A percentile compares a stretch with the other conserved stretches of the same genome.
phyloP scores from a whole-genome alignment of 2,329 filamentous ascomycete genomes.

The Phialophora macrospora region DNA sequence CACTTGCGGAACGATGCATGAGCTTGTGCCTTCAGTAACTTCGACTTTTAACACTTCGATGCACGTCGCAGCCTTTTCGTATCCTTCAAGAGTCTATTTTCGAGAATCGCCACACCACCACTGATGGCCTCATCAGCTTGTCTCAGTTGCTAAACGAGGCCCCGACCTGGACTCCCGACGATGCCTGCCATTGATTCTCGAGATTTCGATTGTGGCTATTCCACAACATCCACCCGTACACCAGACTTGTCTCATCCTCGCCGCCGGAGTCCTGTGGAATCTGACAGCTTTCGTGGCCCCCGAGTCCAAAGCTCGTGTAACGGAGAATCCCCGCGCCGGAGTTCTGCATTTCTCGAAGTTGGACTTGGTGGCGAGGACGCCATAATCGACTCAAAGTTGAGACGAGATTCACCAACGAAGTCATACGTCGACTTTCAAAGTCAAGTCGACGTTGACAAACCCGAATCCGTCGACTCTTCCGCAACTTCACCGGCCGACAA shows the following conservation, averaged over 20 bases:
- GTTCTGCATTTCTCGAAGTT: slow-evolving; percentile 38
- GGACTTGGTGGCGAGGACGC: slow-evolving; percentile 36
- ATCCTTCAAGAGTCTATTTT: slow-evolving; percentile 8
- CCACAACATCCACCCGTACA: slow-evolving; percentile 22
- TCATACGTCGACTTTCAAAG: slow-evolving; percentile 35
- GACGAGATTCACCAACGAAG: slow-evolving; percentile 27
- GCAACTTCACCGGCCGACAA: slow-evolving; percentile 7
- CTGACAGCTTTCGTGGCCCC: slow-evolving; percentile 15
- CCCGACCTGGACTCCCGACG: neutral
- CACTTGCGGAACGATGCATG: neutral
- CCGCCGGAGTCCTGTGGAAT: slow-evolving; percentile 20
- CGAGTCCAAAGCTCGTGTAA: slow-evolving; percentile 20
- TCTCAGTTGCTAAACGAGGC: slow-evolving; percentile 28
- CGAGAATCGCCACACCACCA: slow-evolving; percentile 17
- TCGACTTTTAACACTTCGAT: slow-evolving; percentile 1
- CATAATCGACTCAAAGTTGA: slow-evolving; percentile 36
- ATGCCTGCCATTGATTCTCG: slow-evolving; percentile 21
- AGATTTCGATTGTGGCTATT: slow-evolving; percentile 3
- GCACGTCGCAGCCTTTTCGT: slow-evolving; percentile 8
- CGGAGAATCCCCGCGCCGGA: slow-evolving; percentile 27
- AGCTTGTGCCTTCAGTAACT: neutral
- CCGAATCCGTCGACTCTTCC: slow-evolving; percentile 16
- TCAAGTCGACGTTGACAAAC: slow-evolving; percentile 35
- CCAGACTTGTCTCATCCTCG: slow-evolving; percentile 11
- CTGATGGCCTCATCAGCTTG: slow-evolving; percentile 22